phyloP scores from a whole-genome alignment of 2,329 filamentous ascomycete genomes.

The Fusarium decemcellulare region DNA sequence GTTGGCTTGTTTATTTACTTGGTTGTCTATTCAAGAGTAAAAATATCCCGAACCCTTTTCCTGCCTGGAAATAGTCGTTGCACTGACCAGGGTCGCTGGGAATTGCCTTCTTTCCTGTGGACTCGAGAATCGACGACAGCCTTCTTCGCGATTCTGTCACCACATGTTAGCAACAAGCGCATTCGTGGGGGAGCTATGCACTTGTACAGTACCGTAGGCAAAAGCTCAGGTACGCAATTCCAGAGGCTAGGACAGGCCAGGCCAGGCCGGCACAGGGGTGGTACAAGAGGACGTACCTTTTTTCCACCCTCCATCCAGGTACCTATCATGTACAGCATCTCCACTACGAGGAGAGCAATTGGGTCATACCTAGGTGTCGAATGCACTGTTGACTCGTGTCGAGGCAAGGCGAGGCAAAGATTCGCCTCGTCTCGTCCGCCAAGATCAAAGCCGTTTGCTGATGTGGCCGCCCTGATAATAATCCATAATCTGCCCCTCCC shows the following conservation, averaged over 20 bases:
- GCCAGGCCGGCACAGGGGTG: conserved; percentile 24
- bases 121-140: conserved; percentile 39
- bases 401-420: conserved; percentile 6
- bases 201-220: not conserved
- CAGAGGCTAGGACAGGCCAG: too few species aligned
- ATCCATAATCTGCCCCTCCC: conserved; percentile 32
- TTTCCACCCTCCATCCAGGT: not conserved
- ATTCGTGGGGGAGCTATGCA: too few species aligned
- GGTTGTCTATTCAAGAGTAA: not conserved
- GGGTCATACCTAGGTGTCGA: conserved; percentile 5
- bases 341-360: conserved; percentile 27
- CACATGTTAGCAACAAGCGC: not conserved
- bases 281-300: conserved; percentile 12
- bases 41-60: not conserved
- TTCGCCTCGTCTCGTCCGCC: not conserved
- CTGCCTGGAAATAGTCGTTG: conserved; percentile 3
- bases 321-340: not conserved
- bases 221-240: conserved; percentile 13
- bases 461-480: not conserved
- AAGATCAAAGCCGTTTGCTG: not conserved
- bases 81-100: conserved; percentile 4
- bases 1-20: too few species aligned
- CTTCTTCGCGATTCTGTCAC: conserved; percentile 42
- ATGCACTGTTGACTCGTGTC: conserved; percentile 18
- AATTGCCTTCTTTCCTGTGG: conserved; percentile 13